Conservation (phyloP, 257 asterid species). For the Rauvolfia tetraphylla region DNA sequence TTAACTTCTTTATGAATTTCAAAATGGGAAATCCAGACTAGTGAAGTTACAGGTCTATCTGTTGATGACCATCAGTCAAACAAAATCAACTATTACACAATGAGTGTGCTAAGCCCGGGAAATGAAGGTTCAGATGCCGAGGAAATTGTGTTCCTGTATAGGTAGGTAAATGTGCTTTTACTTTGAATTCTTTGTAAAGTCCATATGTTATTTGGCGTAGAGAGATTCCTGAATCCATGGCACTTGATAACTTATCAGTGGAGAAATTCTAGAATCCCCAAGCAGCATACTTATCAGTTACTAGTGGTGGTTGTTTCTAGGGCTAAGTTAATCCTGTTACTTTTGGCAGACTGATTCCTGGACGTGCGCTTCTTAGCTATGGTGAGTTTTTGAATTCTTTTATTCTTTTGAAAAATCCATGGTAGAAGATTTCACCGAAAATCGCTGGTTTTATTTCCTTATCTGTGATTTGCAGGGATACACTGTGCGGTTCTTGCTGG, state of each 20-base stretch:
- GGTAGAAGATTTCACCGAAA: slow-evolving; percentile 5
- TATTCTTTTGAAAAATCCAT: slow-evolving; percentile 2
- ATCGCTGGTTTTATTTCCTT: slow-evolving; percentile 18
- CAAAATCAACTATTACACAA: slow-evolving; percentile 77
- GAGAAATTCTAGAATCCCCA: not conserved
- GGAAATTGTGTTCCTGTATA: slow-evolving; percentile 77
- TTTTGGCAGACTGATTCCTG: slow-evolving; percentile 76
- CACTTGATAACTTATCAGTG: not conserved
- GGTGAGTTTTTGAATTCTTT: slow-evolving; percentile 47
- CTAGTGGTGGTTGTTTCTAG: slow-evolving; percentile 1
- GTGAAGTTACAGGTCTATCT: slow-evolving; percentile 8
- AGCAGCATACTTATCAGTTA: not conserved
- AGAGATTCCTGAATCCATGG: not conserved
- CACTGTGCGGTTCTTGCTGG: slow-evolving; percentile 97
- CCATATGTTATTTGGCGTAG: not conserved
- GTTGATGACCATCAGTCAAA: slow-evolving; percentile 51
- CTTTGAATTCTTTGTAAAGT: not conserved
- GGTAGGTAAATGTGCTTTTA: slow-evolving; percentile 39
- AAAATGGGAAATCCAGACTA: not conserved
- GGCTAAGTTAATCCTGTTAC: slow-evolving; percentile 17
- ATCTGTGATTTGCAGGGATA: slow-evolving; percentile 57
- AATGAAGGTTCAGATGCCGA: slow-evolving; percentile 52
- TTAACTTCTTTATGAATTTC: not conserved
- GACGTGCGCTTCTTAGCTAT: slow-evolving; percentile 83
- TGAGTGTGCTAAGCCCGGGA: slow-evolving; percentile 90